These are phyloP conservation scores for Phyllosticta citriasiana DNA, from an alignment of 2,329 filamentous ascomycete genomes.

Conservation along the genomic window DNA sequence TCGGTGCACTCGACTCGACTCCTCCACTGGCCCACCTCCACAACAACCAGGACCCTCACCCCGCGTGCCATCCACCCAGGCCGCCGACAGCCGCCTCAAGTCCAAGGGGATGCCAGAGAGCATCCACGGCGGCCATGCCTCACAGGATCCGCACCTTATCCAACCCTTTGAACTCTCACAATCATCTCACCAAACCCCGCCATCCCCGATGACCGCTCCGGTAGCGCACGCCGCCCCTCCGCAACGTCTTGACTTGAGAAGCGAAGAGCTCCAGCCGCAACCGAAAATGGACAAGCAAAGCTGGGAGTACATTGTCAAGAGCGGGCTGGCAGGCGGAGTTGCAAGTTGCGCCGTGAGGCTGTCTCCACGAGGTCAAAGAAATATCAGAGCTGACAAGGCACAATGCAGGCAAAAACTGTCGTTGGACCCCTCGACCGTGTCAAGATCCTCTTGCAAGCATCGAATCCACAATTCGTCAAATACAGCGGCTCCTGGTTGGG, in stretches of 20 bases:
- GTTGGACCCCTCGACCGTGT: slow-evolving; percentile 94
- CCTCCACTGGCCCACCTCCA: neutral
- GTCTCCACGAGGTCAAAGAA: neutral
- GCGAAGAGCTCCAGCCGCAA: slow-evolving; percentile 15
- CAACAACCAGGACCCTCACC: neutral
- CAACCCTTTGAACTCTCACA: neutral
- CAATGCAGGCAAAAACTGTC: slow-evolving; percentile 73
- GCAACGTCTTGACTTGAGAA: neutral
- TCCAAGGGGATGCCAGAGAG: slow-evolving; percentile 28
- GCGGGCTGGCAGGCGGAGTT: slow-evolving; percentile 75
- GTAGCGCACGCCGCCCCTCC: slow-evolving; percentile 16
- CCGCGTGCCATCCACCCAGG: neutral
- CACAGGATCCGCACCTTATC: slow-evolving; percentile 6
- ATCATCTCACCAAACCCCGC: slow-evolving; percentile 19
- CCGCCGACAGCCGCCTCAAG: neutral
- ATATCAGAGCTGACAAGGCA: neutral
- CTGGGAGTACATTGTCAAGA: slow-evolving; percentile 73
- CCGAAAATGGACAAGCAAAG: slow-evolving; percentile 56
- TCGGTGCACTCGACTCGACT: neutral
- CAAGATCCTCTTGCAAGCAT: slow-evolving; percentile 96
- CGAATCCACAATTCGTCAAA: slow-evolving; percentile 86
- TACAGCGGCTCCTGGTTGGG: slow-evolving; percentile 86
- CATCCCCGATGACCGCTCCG: slow-evolving; percentile 14
- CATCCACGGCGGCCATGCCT: slow-evolving; percentile 26
- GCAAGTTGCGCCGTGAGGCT: slow-evolving; percentile 79